phyloP scores from a whole-genome alignment of 768 basidiomycete species.

The Auricularia auricula-judae region DNA sequence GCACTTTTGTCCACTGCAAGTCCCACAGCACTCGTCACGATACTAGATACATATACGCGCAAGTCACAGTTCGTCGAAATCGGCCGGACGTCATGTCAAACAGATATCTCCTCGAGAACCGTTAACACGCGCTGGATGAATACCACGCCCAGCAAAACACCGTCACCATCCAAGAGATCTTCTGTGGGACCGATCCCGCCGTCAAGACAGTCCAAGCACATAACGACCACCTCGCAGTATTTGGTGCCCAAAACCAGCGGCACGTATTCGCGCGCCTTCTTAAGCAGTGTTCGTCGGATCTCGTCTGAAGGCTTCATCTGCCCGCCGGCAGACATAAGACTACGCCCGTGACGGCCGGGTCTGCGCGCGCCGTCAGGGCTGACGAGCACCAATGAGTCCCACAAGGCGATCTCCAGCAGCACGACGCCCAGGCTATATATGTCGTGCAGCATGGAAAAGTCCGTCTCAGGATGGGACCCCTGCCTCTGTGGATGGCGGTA shows the following conservation, averaged over 20 bases:
- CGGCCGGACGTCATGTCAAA: too few species aligned
- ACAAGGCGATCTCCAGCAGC: neutral
- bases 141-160: too few species aligned
- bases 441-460: conserved; percentile 1
- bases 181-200: neutral
- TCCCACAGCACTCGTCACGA: too few species aligned
- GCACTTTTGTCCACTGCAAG: too few species aligned
- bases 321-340: too few species aligned
- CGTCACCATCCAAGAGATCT: neutral
- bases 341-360: too few species aligned
- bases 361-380: too few species aligned
- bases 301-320: neutral
- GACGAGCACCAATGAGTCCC: neutral
- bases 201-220: conserved; percentile 1
- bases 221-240: neutral
- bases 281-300: neutral
- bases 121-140: too few species aligned
- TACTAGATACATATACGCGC: too few species aligned
- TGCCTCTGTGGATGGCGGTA: neutral
- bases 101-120: too few species aligned
- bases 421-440: conserved; percentile 2
- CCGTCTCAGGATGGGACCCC: neutral
- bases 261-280: neutral
- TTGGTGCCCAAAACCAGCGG: neutral
- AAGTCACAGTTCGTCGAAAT: too few species aligned